Conservation (phyloP, 163 green algal species). For the Prototheca stagnorum region DNA sequence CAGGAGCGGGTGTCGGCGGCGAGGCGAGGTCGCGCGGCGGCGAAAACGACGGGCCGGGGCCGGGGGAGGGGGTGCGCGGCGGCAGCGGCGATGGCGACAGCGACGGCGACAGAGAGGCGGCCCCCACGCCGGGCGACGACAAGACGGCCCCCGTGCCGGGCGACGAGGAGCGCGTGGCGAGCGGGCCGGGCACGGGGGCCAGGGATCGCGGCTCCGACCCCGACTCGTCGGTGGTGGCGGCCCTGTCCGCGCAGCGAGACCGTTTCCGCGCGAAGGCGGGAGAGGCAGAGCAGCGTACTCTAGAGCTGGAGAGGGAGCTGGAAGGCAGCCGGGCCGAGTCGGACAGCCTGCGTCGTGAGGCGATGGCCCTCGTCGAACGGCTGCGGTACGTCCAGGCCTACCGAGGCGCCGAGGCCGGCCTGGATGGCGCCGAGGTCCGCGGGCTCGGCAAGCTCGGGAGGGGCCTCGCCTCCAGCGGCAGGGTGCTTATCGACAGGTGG, state of each 20-base stretch:
- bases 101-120: neutral
- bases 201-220: no score
- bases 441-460: constrained; percentile 63
- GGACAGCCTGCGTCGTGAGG: constrained; percentile 49
- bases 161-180: no score
- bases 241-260: constrained; percentile 66
- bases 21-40: neutral
- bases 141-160: no score
- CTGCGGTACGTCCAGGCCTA: constrained; percentile 44
- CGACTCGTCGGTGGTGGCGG: constrained; percentile 45
- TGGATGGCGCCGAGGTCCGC: constrained; percentile 36
- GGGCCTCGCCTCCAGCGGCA: constrained; percentile 65
- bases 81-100: neutral
- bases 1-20: constrained; percentile 2
- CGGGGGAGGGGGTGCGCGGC: constrained; percentile 1
- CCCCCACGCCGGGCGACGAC: no score
- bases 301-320: constrained; percentile 19
- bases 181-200: no score
- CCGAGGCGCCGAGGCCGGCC: neutral
- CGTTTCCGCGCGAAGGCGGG: constrained; percentile 34
- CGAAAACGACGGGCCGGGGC: neutral
- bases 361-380: constrained; percentile 67
- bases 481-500: neutral
- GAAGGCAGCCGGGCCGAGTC: constrained; percentile 12
- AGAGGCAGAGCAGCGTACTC: constrained; percentile 46